A percentile compares a stretch with the other conserved stretches of the same genome.
Evolutionary conservation across 352 stramenopile species (phyloP).

Genomic region (Pythium guiyangense): DNA sequence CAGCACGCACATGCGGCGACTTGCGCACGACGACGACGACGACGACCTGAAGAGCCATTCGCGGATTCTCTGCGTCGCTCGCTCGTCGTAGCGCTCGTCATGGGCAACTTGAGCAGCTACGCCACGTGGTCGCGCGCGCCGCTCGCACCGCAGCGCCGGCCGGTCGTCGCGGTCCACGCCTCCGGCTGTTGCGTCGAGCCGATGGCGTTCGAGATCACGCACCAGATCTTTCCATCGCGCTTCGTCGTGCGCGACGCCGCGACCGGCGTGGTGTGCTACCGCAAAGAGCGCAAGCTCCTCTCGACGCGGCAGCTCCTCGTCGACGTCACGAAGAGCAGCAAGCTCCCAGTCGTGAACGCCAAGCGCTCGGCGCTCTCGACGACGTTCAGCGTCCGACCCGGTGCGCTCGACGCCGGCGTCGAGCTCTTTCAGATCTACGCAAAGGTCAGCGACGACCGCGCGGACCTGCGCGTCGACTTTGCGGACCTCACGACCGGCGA

Average conservation of each 20-base stretch:
- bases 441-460: background rate
- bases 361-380: slow-evolving; percentile 1
- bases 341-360: background rate
- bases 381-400: background rate
- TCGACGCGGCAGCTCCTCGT: slow-evolving; percentile 5
- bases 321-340: background rate
- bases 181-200: background rate
- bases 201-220: slow-evolving; percentile 1
- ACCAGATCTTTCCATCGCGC: slow-evolving; percentile 3
- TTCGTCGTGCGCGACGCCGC: slow-evolving; percentile 4
- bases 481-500: background rate
- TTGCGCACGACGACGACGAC: too few relatives aligned
- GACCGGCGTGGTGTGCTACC: background rate
- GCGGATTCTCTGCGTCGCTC: too few relatives aligned
- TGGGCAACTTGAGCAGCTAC: slow-evolving; percentile 4
- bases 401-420: background rate
- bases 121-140: background rate
- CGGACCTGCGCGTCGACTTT: background rate
- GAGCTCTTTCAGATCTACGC: slow-evolving; percentile 6
- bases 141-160: background rate
- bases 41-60: too few relatives aligned
- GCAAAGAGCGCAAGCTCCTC: slow-evolving; percentile 3
- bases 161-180: background rate
- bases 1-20: too few relatives aligned
- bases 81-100: background rate